Conservation (phyloP, 78 protist genomes). For the Chrysochromulina tobinii region DNA sequence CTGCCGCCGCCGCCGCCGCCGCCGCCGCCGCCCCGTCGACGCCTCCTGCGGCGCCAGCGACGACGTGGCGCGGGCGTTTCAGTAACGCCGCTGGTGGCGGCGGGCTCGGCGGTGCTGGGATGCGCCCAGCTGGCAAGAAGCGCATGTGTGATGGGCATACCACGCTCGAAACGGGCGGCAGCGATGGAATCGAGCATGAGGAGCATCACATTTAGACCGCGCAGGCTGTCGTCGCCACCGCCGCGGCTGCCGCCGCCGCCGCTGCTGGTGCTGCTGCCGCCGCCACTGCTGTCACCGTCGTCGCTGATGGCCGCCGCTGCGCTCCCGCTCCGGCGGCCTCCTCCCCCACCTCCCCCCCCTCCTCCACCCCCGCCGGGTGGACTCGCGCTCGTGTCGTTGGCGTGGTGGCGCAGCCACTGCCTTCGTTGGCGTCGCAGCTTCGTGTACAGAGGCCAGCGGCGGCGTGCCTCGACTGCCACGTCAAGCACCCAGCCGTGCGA, state of each 20-base stretch:
- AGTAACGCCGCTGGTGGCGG: too few species aligned
- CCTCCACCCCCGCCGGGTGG: neutral
- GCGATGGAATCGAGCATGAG: conserved; percentile 4
- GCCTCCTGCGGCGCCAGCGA: too few species aligned
- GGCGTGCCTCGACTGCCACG: neutral
- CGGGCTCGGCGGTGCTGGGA: neutral
- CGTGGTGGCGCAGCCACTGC: neutral
- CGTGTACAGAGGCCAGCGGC: too few species aligned
- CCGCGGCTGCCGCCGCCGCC: too few species aligned
- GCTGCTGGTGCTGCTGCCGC: neutral
- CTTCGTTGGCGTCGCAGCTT: too few species aligned
- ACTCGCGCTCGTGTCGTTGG: neutral
- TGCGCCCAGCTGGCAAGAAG: neutral
- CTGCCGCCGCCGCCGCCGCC: too few species aligned
- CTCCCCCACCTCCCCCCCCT: neutral
- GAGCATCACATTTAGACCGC: neutral
- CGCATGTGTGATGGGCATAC: neutral
- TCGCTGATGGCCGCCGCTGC: neutral
- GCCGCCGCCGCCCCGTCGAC: too few species aligned
- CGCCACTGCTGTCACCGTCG: neutral
- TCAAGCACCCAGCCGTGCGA: neutral
- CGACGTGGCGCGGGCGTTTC: too few species aligned
- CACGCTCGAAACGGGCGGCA: neutral
- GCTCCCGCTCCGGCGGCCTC: neutral
- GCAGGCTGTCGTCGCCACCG: too few species aligned